These are phyloP conservation scores for Lepraria neglecta DNA, from an alignment of 495 filamentous ascomycete species.

Conservation along the genomic window DNA sequence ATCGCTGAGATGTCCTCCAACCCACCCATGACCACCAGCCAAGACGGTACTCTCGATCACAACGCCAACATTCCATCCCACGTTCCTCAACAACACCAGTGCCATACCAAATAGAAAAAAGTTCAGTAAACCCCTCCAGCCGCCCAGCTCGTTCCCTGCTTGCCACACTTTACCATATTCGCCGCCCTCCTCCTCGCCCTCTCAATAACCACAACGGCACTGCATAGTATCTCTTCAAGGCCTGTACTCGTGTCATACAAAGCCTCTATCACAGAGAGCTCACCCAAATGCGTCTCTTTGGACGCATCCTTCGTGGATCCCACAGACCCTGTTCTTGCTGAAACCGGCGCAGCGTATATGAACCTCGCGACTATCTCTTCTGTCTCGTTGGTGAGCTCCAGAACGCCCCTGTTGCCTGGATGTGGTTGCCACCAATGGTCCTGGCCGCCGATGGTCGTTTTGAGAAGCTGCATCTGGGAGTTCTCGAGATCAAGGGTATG, in stretches of 20 bases:
- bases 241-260: not conserved
- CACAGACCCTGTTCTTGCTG: not conserved
- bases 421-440: slow-evolving; percentile 81
- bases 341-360: slow-evolving; percentile 27
- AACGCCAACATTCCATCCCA: no score
- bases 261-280: not conserved
- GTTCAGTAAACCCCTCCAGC: no score
- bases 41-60: no score
- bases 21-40: no score
- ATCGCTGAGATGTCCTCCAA: no score
- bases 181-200: not conserved
- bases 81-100: no score
- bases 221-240: slow-evolving; percentile 1
- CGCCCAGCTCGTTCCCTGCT: not conserved
- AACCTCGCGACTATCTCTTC: slow-evolving; percentile 58
- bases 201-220: slow-evolving; percentile 6
- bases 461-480: slow-evolving; percentile 75
- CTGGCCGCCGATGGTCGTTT: slow-evolving; percentile 57
- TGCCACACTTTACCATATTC: not conserved
- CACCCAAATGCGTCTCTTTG: not conserved
- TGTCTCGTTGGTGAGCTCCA: slow-evolving; percentile 63
- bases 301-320: slow-evolving; percentile 2
- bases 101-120: no score
- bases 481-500: slow-evolving; percentile 81
- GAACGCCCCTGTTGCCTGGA: slow-evolving; percentile 76